These are phyloP conservation scores for Neotropicomus parvogracilis DNA, from an alignment of 1,284 basidiomycete species.

Conservation along the genomic window DNA sequence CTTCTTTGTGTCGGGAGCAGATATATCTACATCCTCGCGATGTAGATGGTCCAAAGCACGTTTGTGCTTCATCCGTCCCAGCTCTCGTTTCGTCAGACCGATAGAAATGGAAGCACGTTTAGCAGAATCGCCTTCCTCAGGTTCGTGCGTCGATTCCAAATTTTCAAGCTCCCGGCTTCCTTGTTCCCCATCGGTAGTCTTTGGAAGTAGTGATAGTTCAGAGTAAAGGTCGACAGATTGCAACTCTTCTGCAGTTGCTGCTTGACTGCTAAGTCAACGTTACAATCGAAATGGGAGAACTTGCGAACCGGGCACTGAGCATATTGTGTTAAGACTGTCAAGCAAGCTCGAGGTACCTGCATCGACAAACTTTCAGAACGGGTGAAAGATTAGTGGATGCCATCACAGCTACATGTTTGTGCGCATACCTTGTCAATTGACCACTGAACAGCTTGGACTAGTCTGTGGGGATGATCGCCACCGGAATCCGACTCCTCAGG, in stretches of 20 bases:
- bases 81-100: slow-evolving; percentile 40
- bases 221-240: slow-evolving; percentile 59
- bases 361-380: slow-evolving; percentile 20
- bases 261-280: slow-evolving; percentile 1
- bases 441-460: slow-evolving; percentile 23
- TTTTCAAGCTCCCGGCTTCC: slow-evolving; percentile 37
- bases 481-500: slow-evolving; percentile 32
- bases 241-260: slow-evolving; percentile 49
- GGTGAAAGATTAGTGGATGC: background rate
- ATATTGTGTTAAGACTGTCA: slow-evolving; percentile 32
- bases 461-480: slow-evolving; percentile 25
- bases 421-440: slow-evolving; percentile 18
- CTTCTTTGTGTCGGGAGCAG: slow-evolving; percentile 20
- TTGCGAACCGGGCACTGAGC: slow-evolving; percentile 25
- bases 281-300: slow-evolving; percentile 22
- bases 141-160: background rate
- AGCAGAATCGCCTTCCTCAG: slow-evolving; percentile 8
- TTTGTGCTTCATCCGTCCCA: slow-evolving; percentile 52
- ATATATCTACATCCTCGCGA: slow-evolving; percentile 5
- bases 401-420: background rate
- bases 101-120: slow-evolving; percentile 12
- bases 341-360: slow-evolving; percentile 14
- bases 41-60: slow-evolving; percentile 26
- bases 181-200: slow-evolving; percentile 48
- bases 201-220: slow-evolving; percentile 58